Evolutionary conservation across 2,329 filamentous ascomycete species (phyloP).

Genomic region (Sporothrix variecibatus): DNA sequence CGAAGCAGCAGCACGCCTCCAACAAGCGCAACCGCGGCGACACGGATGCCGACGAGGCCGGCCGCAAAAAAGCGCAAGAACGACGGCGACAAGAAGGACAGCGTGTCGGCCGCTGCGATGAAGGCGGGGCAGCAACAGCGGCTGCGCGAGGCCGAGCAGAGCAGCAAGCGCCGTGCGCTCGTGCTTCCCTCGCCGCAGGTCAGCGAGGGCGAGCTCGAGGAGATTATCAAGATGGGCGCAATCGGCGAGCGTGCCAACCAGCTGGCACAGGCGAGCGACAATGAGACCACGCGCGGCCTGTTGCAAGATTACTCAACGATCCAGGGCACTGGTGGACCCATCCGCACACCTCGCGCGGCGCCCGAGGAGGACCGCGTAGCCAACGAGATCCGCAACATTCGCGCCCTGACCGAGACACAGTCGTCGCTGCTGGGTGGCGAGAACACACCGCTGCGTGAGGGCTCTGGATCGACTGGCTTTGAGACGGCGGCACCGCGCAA

Average conservation of each 20-base stretch:
- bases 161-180: conserved; percentile 85
- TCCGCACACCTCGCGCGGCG: conserved; percentile 87
- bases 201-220: conserved; percentile 87
- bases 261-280: conserved; percentile 75
- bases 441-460: conserved; percentile 85
- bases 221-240: conserved; percentile 99
- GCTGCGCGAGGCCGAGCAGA: conserved; percentile 93
- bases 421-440: conserved; percentile 92
- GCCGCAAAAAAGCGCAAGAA: conserved; percentile 74
- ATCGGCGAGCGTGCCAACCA: conserved; percentile 81
- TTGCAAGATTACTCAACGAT: conserved; percentile 82
- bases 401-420: conserved; percentile 87
- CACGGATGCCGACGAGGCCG: conserved; percentile 55
- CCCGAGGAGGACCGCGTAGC: conserved; percentile 94
- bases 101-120: conserved; percentile 74
- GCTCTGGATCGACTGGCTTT: conserved; percentile 80
- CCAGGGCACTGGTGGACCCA: conserved; percentile 73
- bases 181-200: conserved; percentile 87
- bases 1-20: conserved; percentile 75
- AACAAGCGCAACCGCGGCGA: conserved; percentile 93
- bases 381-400: conserved; percentile 94
- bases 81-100: conserved; percentile 83
- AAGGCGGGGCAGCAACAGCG: conserved; percentile 94
- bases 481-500: conserved; percentile 79
- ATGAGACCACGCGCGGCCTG: conserved; percentile 79